Evolutionary conservation across 2,329 filamentous ascomycete genomes (phyloP), one percentile per base, ranked within the genome.

Genomic region (Botrytis porri): DNA sequence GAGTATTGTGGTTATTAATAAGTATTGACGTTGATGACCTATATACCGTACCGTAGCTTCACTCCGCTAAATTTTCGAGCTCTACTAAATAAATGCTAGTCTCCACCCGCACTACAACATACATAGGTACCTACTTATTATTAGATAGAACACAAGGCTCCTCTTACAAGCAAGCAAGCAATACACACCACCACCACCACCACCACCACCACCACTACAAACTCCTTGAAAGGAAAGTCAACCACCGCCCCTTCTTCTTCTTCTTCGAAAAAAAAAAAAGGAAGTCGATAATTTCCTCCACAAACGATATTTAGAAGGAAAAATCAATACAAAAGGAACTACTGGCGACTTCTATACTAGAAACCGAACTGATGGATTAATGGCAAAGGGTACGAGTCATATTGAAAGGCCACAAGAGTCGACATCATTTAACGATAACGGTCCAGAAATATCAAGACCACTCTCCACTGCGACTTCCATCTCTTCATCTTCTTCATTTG

Each of bases 361-460:
- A 57, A 71, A 71, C 62, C 62, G 43, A 59, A 71, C 61, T 54
- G 62, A 71, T 71, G 70, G 70, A 71, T 71, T 71, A 71, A 71
- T 71, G 70, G 70, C 70, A 71, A 71, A 71, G 70, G 60, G 70
- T 71, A 71, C 70, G 70, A 71, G 70, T 71, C 70, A 71, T 66
- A 54, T 66, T 71, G 62, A 71, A 71, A 64, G 70, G 60, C 70
- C 70, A 71, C 70, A 71, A 71, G 70, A 71, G 70, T 71, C 70
- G 70, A 71, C 70, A 66, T 69, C 65, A 69, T 66, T 71, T 59
- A 71, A 65, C 70, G 70, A 71, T 66, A 71, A 64, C 70, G 70
- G 48, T 48, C 61, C 70, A 71, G 70, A 71, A 71, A 71, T 66
- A 66, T 71, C 70, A 71, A 71, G 37, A 45, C 22, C 61, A 71